Conservation (phyloP, 768 basidiomycete species). For the Austroboletus eburneus region DNA sequence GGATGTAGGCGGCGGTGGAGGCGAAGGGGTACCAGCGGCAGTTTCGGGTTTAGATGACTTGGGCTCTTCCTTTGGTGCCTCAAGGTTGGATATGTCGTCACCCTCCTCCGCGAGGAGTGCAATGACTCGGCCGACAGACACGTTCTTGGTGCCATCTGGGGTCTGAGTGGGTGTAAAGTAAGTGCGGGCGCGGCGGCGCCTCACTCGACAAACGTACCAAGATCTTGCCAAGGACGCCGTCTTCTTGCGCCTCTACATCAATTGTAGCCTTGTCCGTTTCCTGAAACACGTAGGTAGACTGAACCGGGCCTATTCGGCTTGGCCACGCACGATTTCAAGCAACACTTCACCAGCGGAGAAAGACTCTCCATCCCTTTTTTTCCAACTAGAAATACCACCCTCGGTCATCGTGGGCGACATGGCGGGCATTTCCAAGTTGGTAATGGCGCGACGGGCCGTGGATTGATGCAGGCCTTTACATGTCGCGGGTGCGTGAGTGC, state of each 20-base stretch:
- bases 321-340: constrained; percentile 73
- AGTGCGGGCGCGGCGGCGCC: background rate
- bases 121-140: constrained; percentile 85
- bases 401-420: constrained; percentile 98
- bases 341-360: constrained; percentile 82
- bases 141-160: constrained; percentile 75
- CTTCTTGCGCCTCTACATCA: constrained; percentile 98
- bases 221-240: constrained; percentile 92
- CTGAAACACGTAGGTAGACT: constrained; percentile 36
- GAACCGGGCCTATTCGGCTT: background rate
- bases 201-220: constrained; percentile 49
- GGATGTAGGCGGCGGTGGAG: constrained; percentile 15
- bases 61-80: constrained; percentile 47
- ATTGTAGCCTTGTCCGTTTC: constrained; percentile 96
- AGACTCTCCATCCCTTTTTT: constrained; percentile 77
- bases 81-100: constrained; percentile 86
- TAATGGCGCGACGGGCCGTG: constrained; percentile 52
- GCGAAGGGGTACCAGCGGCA: constrained; percentile 18
- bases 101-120: constrained; percentile 94
- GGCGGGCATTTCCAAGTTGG: constrained; percentile 86
- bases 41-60: constrained; percentile 19
- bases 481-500: constrained; percentile 4
- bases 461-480: constrained; percentile 45
- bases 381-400: constrained; percentile 89
- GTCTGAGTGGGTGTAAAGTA: constrained; percentile 38